phyloP scores from a whole-genome alignment of 108 stramenopile genomes.

The Hondaea fermentalgiana region DNA sequence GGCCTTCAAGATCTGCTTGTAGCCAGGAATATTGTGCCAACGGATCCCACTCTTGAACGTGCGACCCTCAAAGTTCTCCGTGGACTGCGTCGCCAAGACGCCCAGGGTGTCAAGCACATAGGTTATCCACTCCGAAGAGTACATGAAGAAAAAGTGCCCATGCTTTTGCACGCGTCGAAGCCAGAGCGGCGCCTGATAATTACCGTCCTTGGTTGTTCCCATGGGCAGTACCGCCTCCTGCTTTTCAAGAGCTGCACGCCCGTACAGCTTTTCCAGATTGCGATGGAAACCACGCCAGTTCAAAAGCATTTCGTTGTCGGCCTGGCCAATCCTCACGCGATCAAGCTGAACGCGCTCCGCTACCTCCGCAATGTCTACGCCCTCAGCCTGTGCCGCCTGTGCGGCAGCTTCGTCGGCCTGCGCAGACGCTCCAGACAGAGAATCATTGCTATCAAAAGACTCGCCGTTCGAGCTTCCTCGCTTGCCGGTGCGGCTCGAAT shows the following conservation, averaged over 20 bases:
- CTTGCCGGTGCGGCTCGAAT: background rate
- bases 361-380: background rate
- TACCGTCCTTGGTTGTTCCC: background rate
- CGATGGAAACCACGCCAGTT: background rate
- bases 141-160: constrained; percentile 8
- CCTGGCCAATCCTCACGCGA: background rate
- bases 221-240: background rate
- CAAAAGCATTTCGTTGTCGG: background rate
- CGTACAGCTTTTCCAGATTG: background rate
- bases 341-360: background rate
- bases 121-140: background rate
- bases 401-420: background rate
- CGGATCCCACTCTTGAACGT: background rate
- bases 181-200: background rate
- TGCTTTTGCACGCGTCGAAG: constrained; percentile 17
- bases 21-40: background rate
- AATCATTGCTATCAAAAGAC: background rate
- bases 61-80: constrained; percentile 12
- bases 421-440: background rate
- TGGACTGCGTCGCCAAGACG: background rate
- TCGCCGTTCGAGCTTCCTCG: background rate
- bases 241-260: background rate
- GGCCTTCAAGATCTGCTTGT: constrained; percentile 8
- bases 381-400: background rate
- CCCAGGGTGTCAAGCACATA: constrained; percentile 5